Evolutionary conservation across 2,329 filamentous ascomycete species (phyloP).

Genomic region (Colletotrichum sp.): DNA sequence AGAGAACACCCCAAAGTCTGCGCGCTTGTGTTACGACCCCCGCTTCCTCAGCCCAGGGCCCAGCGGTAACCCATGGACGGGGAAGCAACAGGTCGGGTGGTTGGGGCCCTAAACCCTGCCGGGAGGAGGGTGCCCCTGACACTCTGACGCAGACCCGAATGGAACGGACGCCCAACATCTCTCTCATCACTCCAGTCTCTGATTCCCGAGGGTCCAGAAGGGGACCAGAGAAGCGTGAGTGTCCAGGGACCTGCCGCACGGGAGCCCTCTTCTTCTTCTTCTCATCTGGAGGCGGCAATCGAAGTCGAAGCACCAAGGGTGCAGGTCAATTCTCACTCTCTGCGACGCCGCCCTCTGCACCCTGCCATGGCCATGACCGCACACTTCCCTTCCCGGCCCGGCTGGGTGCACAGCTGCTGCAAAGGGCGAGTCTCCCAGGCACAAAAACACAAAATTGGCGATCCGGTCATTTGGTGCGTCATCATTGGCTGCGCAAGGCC

Average conservation of each 20-base stretch:
- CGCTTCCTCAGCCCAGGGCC: not conserved
- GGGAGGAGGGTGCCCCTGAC: not conserved
- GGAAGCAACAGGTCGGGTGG: not conserved
- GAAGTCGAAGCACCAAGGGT: not conserved
- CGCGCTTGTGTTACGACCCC: not conserved
- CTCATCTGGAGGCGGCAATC: not conserved
- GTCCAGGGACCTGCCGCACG: not conserved
- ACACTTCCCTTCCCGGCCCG: not conserved
- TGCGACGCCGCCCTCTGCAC: not conserved
- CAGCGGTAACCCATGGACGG: conserved; percentile 5
- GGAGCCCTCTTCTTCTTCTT: not conserved
- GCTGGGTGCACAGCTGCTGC: not conserved
- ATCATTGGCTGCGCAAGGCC: not conserved
- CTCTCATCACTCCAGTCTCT: not conserved
- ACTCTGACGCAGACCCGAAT: not conserved
- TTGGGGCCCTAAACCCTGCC: conserved; percentile 8
- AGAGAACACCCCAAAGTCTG: not conserved
- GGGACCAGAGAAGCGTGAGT: not conserved
- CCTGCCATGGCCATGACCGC: not conserved
- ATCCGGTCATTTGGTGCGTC: not conserved
- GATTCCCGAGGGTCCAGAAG: not conserved
- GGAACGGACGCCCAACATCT: not conserved
- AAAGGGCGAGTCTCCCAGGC: not conserved
- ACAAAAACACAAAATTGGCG: not conserved
- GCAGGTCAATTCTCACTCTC: not conserved